These are phyloP conservation scores for Salix caprea DNA, from an alignment of 345 rosid species.

Conservation along the genomic window DNA sequence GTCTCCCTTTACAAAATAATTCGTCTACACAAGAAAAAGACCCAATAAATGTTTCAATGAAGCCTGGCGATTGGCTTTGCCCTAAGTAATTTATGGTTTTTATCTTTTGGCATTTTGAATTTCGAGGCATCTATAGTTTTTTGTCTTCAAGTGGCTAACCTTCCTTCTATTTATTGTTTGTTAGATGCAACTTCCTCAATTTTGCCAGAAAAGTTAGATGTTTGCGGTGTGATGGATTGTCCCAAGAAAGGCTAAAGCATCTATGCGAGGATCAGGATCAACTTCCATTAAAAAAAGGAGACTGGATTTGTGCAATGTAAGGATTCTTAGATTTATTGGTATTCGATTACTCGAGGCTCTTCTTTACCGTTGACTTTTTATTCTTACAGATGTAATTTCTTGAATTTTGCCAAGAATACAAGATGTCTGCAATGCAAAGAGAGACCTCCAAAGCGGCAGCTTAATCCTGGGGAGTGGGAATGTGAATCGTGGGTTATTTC, in stretches of 20 bases:
- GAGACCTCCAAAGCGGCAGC: constrained; percentile 65
- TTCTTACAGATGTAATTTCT: constrained; percentile 66
- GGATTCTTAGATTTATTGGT: constrained; percentile 4
- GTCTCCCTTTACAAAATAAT: background rate
- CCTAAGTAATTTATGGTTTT: constrained; percentile 44
- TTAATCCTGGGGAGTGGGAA: constrained; percentile 96
- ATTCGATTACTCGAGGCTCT: constrained; percentile 1
- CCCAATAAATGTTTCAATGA: constrained; percentile 35
- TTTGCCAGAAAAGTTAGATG: constrained; percentile 81
- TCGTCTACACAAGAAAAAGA: constrained; percentile 19
- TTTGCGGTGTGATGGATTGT: constrained; percentile 56
- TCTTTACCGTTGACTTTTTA: constrained; percentile 10
- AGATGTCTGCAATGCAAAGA: constrained; percentile 72
- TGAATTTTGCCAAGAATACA: constrained; percentile 81
- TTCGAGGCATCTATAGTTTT: background rate
- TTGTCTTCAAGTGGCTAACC: background rate
- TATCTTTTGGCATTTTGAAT: background rate
- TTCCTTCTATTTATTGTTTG: background rate
- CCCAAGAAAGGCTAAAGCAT: constrained; percentile 57
- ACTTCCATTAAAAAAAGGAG: constrained; percentile 87
- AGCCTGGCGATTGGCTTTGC: constrained; percentile 83
- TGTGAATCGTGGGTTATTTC: constrained; percentile 74
- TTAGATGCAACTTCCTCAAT: constrained; percentile 77
- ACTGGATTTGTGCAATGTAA: constrained; percentile 82
- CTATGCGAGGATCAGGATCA: constrained; percentile 58